phyloP scores from a whole-genome alignment of 2,329 filamentous ascomycete species.

The Escovopsis weberi region DNA sequence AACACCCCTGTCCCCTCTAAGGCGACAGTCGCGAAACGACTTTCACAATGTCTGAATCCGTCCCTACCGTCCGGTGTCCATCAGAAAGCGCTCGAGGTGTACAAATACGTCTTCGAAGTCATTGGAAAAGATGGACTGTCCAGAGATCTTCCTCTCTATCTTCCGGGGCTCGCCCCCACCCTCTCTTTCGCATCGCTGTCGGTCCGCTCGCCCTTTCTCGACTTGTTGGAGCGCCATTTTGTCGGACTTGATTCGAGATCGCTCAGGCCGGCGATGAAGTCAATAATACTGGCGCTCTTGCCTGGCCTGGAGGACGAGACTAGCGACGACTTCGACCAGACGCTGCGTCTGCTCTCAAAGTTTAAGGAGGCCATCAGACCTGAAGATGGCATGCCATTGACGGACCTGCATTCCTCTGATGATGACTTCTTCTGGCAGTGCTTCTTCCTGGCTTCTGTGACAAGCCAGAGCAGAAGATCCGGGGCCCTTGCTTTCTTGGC shows the following conservation, averaged over 20 bases:
- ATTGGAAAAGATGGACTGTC: constrained; percentile 72
- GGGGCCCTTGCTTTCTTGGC: constrained; percentile 79
- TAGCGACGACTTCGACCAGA: constrained; percentile 90
- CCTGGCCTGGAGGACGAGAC: constrained; percentile 92
- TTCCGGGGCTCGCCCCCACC: constrained; percentile 77
- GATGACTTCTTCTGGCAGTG: constrained; percentile 98
- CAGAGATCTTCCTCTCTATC: constrained; percentile 69
- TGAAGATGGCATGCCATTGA: constrained; percentile 33
- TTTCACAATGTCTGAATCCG: constrained; percentile 91
- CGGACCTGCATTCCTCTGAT: constrained; percentile 39
- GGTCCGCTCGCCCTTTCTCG: constrained; percentile 72
- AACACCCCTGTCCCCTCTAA: constrained; percentile 67
- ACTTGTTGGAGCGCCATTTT: constrained; percentile 69
- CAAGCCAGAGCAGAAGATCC: constrained; percentile 68
- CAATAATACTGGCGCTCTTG: constrained; percentile 74
- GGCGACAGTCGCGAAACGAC: constrained; percentile 67
- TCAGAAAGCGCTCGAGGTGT: constrained; percentile 92
- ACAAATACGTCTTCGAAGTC: constrained; percentile 73
- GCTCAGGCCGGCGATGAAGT: constrained; percentile 77
- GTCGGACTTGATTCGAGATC: constrained; percentile 54
- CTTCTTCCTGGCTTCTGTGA: constrained; percentile 86
- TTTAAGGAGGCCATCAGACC: constrained; percentile 57
- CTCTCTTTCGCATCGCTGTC: constrained; percentile 90
- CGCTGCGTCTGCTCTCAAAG: constrained; percentile 60
- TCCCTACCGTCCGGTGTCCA: constrained; percentile 89